phyloP scores from a whole-genome alignment of 179 eudicot species.

The Gypsophila paniculata region DNA sequence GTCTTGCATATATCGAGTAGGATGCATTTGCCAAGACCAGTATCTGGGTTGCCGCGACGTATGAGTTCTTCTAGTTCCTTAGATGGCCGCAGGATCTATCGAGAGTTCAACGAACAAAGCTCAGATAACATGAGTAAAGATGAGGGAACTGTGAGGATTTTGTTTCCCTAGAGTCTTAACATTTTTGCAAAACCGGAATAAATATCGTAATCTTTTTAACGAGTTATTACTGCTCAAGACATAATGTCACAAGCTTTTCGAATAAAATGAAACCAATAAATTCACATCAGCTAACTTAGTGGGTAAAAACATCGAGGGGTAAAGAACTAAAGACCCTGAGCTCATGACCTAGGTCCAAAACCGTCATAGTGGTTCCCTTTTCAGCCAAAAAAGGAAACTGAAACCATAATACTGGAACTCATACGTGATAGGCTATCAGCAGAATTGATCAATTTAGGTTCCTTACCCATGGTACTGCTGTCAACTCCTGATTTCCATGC shows the following conservation, averaged over 20 bases:
- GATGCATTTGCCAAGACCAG: slow-evolving; percentile 48
- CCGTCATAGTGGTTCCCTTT: too few relatives aligned
- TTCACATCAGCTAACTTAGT: background rate
- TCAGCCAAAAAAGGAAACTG: too few relatives aligned
- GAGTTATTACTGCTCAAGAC: background rate
- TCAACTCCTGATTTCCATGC: slow-evolving; percentile 24
- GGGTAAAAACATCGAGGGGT: too few relatives aligned
- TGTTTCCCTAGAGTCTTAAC: background rate
- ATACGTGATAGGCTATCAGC: too few relatives aligned
- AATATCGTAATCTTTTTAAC: too few relatives aligned
- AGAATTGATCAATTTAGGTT: background rate
- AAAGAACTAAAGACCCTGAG: too few relatives aligned
- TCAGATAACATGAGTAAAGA: background rate
- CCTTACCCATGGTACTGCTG: slow-evolving; percentile 49
- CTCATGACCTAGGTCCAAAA: too few relatives aligned
- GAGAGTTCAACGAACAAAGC: background rate
- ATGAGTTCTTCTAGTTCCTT: slow-evolving; percentile 63
- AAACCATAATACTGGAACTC: too few relatives aligned
- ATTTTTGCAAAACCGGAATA: background rate
- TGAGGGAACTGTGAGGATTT: background rate
- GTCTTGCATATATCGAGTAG: slow-evolving; percentile 64
- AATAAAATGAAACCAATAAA: background rate
- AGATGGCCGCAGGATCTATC: slow-evolving; percentile 67
- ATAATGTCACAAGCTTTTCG: background rate
- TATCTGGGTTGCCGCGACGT: slow-evolving; percentile 29